Evolutionary conservation across 1,284 basidiomycete genomes (phyloP).

Genomic region (Rhizopogon hawkerae): DNA sequence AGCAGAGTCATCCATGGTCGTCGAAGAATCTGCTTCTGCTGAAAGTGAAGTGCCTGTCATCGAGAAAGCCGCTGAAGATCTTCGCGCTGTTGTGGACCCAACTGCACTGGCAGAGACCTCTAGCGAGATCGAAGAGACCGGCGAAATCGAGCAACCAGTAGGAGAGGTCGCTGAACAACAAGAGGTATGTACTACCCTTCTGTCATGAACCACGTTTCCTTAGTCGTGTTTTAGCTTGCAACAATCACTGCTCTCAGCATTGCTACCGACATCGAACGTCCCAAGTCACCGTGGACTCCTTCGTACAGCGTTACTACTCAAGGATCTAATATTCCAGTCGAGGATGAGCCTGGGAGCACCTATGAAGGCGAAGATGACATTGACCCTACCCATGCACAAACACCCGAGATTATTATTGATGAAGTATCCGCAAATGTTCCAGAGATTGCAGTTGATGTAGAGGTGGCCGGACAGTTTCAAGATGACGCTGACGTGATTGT

Average conservation of each 20-base stretch:
- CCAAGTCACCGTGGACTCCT: slow-evolving; percentile 29
- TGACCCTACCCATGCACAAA: neutral
- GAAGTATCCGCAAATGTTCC: neutral
- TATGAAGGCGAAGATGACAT: neutral
- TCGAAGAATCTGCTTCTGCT: neutral
- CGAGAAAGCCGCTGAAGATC: neutral
- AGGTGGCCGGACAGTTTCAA: neutral
- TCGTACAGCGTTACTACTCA: slow-evolving; percentile 19
- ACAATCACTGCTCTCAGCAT: neutral
- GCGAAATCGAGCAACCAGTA: neutral
- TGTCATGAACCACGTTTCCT: neutral
- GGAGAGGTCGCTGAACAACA: neutral
- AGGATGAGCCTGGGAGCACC: neutral
- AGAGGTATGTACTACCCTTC: neutral
- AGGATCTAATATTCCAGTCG: neutral
- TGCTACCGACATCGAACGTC: slow-evolving; percentile 8
- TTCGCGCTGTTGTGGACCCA: too few relatives aligned
- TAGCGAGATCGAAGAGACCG: neutral
- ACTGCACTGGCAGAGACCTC: neutral
- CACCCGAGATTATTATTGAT: neutral
- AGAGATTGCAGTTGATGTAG: neutral
- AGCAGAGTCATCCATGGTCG: neutral
- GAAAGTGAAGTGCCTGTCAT: neutral
- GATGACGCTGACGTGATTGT: neutral
- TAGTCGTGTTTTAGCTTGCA: neutral